Evolutionary conservation across 176 grass and related monocot genomes (phyloP).

Genomic region (Rhynchospora tenuis): DNA sequence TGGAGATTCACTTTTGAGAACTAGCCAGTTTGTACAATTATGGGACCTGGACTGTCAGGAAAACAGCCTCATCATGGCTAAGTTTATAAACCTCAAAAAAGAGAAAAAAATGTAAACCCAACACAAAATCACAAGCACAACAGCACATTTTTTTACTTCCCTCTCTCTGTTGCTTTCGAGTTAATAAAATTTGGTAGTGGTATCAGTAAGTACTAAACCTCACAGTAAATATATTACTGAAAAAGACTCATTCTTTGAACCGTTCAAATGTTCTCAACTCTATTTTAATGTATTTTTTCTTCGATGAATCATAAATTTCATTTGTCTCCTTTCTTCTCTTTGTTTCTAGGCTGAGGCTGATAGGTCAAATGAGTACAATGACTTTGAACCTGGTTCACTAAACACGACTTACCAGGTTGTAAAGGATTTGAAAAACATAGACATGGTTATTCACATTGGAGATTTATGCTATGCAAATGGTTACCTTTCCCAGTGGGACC

Average conservation of each 20-base stretch:
- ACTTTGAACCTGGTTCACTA: constrained; percentile 68
- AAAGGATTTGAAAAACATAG: constrained; percentile 81
- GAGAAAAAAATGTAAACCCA: not conserved
- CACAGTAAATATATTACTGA: not conserved
- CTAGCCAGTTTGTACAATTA: not conserved
- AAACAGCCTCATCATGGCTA: not conserved
- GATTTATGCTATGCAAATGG: constrained; percentile 81
- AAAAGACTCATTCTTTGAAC: constrained; percentile 1
- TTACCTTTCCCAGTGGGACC: constrained; percentile 95
- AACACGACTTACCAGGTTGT: constrained; percentile 83
- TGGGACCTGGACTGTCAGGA: not conserved
- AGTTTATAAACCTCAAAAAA: not conserved
- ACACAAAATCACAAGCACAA: not conserved
- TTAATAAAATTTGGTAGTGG: not conserved
- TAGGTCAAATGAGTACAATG: constrained; percentile 76
- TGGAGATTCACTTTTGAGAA: not conserved
- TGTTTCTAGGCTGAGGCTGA: constrained; percentile 64
- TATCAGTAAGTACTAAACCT: not conserved
- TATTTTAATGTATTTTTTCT: not conserved
- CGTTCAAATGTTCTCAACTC: not conserved
- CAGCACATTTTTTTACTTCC: not conserved
- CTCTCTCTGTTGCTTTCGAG: not conserved
- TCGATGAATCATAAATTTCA: not conserved
- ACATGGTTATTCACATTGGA: constrained; percentile 82
- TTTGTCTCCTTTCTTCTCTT: not conserved